Conservation (phyloP, 371 early-diverging fungal genomes). For the Circinella umbellata region DNA sequence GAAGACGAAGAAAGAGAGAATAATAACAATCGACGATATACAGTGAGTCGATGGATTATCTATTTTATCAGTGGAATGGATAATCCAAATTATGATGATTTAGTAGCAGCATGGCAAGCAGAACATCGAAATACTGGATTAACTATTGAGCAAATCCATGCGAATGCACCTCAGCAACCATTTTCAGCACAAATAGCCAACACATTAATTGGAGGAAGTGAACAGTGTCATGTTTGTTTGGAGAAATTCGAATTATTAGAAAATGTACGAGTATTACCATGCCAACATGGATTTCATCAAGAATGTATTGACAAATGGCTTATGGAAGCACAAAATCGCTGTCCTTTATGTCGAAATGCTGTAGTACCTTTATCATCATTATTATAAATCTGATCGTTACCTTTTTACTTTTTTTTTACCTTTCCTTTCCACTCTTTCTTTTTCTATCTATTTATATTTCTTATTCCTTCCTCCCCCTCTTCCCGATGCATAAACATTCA, state of each 20-base stretch:
- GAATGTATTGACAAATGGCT: constrained; percentile 82
- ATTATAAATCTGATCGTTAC: background rate
- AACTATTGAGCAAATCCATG: constrained; percentile 30
- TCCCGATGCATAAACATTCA: no score
- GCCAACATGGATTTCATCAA: constrained; percentile 77
- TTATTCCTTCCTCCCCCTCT: no score
- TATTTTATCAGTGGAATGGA: constrained; percentile 20
- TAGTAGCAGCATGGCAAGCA: constrained; percentile 4
- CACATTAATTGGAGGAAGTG: constrained; percentile 17
- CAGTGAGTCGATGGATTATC: constrained; percentile 19
- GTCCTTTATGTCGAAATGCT: constrained; percentile 19
- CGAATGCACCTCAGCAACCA: constrained; percentile 33
- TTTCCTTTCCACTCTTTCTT: no score
- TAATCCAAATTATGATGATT: constrained; percentile 1
- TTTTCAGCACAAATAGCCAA: constrained; percentile 20
- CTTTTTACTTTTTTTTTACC: no score
- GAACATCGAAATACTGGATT: constrained; percentile 21
- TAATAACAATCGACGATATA: background rate
- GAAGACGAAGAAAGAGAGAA: background rate
- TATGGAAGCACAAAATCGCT: constrained; percentile 22
- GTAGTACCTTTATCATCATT: constrained; percentile 7
- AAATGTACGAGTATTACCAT: constrained; percentile 59
- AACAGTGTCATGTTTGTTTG: constrained; percentile 58
- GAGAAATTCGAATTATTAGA: constrained; percentile 60
- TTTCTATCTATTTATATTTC: no score